Conservation (phyloP, 2,329 filamentous ascomycete genomes). For the Helotiales sp. region DNA sequence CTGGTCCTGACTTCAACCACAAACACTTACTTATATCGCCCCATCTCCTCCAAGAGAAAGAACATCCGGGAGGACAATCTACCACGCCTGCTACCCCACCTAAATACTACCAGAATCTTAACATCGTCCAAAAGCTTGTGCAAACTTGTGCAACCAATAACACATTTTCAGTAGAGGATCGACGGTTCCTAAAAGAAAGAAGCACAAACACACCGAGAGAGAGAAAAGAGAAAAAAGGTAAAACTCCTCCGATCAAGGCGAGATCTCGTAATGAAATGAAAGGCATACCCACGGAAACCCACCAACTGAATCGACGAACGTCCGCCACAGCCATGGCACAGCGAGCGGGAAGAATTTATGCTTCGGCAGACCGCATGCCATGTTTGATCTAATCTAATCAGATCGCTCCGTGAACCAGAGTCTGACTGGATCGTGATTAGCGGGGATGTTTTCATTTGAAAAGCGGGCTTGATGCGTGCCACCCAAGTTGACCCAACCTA, state of each 20-base stretch:
- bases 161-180: too few relatives aligned
- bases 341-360: neutral
- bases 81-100: too few relatives aligned
- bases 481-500: neutral
- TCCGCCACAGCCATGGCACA: neutral
- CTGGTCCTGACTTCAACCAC: too few relatives aligned
- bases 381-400: conserved; percentile 12
- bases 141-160: too few relatives aligned
- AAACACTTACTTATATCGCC: too few relatives aligned
- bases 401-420: neutral
- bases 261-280: conserved; percentile 4
- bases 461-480: neutral
- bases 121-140: too few relatives aligned
- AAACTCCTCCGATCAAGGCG: conserved; percentile 5
- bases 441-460: neutral
- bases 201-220: neutral
- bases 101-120: too few relatives aligned
- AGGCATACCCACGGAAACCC: neutral
- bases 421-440: neutral
- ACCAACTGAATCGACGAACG: neutral
- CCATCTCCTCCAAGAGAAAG: too few relatives aligned
- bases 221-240: neutral
- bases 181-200: too few relatives aligned
- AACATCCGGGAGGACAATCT: too few relatives aligned
- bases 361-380: conserved; percentile 2